Percentiles rank a stretch among this genome's conserved stretches.
Conservation (phyloP, 306 rosid species). For the Calophaca sinica region DNA sequence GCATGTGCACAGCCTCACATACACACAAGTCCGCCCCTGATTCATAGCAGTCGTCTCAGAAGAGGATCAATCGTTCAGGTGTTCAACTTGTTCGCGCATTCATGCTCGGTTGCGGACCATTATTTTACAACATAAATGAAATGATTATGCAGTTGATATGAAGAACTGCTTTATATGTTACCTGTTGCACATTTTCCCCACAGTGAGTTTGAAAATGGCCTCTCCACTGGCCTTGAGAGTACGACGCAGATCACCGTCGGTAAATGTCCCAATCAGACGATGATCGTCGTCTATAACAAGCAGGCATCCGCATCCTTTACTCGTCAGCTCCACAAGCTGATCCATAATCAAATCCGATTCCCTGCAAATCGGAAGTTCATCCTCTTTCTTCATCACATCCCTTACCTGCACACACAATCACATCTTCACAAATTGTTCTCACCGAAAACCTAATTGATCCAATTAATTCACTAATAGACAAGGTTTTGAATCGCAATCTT, state of each 20-base stretch:
- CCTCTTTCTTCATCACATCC: slow-evolving; percentile 92
- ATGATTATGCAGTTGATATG: not conserved
- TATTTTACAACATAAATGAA: too few species aligned
- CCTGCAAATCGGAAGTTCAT: slow-evolving; percentile 88
- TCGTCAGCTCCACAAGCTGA: slow-evolving; percentile 84
- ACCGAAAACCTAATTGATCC: not conserved
- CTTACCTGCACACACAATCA: slow-evolving; percentile 61
- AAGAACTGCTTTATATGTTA: slow-evolving; percentile 14
- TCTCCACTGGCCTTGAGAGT: slow-evolving; percentile 93
- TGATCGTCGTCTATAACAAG: slow-evolving; percentile 73
- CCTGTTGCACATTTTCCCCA: slow-evolving; percentile 96
- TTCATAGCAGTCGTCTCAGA: too few species aligned
- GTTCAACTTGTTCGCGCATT: too few species aligned
- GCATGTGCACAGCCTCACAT: too few species aligned
- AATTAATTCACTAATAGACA: not conserved
- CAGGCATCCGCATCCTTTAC: slow-evolving; percentile 94
- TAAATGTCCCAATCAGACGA: slow-evolving; percentile 86
- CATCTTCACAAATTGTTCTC: not conserved
- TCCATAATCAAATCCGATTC: slow-evolving; percentile 93
- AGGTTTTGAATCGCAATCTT: not conserved
- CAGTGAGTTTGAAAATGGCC: slow-evolving; percentile 89
- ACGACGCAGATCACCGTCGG: slow-evolving; percentile 96
- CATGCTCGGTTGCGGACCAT: too few species aligned
- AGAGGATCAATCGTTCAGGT: too few species aligned
- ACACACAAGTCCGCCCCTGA: too few species aligned